Base-by-base conservation (phyloP, 345 rosid species). In the Raphanus raphanistrum region DNA sequence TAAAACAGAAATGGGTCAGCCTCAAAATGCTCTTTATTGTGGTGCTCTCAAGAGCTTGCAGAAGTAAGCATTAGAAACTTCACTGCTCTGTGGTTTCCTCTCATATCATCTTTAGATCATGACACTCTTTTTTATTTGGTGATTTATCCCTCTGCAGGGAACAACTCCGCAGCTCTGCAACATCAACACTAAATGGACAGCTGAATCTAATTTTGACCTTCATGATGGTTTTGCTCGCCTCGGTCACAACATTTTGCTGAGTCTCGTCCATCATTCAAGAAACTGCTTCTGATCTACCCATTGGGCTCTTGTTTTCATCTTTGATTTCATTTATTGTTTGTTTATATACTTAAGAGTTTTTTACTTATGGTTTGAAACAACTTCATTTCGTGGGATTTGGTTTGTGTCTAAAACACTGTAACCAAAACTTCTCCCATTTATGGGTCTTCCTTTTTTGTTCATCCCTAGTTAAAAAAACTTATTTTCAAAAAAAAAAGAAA, bases 1-100 rank as follows among this genome's bases (percentile, higher is more conserved):
- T 2, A 80, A 83, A 0, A 92, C 98, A 0, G 98, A 95, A 84
- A 73, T 85, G 87, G 82, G 33, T 13, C 84, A 86, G 1, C 99
- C 98, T 2, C 72, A n/a, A 1, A 92, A 92, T 85, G 91, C 80
- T 79, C 28, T 87, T 15, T 95, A 88, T 60, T 95, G 99, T 67
- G 99, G 99, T 52, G 88, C 92, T 60, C 62, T 71, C 5, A 52
- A 6, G 45, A 35, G 31, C 81, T 62, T 84, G 84, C 92, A 91
- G 71, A 81, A 85, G 98, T 93, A 90, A 66, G 66, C 12, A 43
- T 31, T 68, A 59, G 16, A 59, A 54, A 33, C 63, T 68, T 25
- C n/a, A 66, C 36, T 59, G 1, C 6, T 55, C 32, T 68, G 17
- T n/a, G 55, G 3, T 3, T 17, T 27, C 12, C 25, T 63, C 72